These are phyloP conservation scores for Yarrowia yakushimensis DNA, from an alignment of 805 yeast genomes.

Conservation along the genomic window DNA sequence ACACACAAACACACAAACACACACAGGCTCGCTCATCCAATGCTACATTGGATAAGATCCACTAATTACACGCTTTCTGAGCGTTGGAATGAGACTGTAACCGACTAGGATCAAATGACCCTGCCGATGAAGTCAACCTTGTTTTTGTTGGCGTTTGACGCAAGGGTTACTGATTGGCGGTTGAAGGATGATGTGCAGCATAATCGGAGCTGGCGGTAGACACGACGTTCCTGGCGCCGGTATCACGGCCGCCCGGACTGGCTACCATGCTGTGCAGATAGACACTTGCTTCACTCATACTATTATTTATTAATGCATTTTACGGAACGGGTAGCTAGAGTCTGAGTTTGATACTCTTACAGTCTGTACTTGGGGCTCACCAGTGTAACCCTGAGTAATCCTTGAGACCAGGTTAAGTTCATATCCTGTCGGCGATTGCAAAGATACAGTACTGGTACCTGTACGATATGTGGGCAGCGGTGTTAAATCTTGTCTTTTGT, in stretches of 20 bases:
- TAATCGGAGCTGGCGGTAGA: too few relatives aligned
- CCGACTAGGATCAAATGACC: background rate
- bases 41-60: background rate
- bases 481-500: too few relatives aligned
- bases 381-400: background rate
- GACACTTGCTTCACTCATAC: background rate
- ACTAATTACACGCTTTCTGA: background rate
- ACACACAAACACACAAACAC: too few relatives aligned
- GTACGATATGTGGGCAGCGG: too few relatives aligned
- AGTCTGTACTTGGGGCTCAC: too few relatives aligned
- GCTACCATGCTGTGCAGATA: background rate
- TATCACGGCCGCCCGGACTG: background rate
- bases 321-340: background rate
- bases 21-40: background rate
- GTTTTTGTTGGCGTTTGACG: background rate
- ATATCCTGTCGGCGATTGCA: background rate
- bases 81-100: background rate
- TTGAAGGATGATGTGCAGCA: background rate
- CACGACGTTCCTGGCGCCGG: background rate
- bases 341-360: background rate
- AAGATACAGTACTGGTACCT: too few relatives aligned
- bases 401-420: too few relatives aligned
- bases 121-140: conserved; percentile 10
- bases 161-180: background rate
- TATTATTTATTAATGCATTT: conserved; percentile 19